phyloP scores from a whole-genome alignment of 2,329 filamentous ascomycete genomes.

The Aspergillus tubingensis region DNA sequence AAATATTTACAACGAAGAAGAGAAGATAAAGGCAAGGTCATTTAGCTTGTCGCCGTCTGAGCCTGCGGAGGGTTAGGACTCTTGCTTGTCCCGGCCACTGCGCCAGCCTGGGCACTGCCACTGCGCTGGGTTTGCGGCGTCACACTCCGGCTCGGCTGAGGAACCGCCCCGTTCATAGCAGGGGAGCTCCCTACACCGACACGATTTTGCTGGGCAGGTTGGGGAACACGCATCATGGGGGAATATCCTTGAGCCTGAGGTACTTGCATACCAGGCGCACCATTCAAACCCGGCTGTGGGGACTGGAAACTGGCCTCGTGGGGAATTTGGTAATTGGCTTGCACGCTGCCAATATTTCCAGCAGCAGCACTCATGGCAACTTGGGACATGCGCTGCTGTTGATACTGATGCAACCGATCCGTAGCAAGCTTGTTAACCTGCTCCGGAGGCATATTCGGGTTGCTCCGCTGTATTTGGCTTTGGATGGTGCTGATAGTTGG shows the following conservation, averaged over 20 bases:
- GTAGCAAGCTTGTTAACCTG: slow-evolving; percentile 57
- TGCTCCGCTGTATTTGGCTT: slow-evolving; percentile 53
- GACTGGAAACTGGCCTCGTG: slow-evolving; percentile 42
- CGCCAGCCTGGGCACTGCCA: slow-evolving; percentile 44
- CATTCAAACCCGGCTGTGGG: slow-evolving; percentile 38
- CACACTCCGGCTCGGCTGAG: slow-evolving; percentile 46
- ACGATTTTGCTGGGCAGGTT: slow-evolving; percentile 46
- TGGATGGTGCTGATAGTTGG: slow-evolving; percentile 57
- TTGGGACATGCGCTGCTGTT: slow-evolving; percentile 53
- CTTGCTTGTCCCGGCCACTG: slow-evolving; percentile 40
- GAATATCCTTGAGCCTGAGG: slow-evolving; percentile 54
- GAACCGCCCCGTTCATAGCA: slow-evolving; percentile 47
- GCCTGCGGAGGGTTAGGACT: slow-evolving; percentile 46
- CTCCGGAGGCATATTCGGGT: slow-evolving; percentile 55
- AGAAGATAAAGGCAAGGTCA: slow-evolving; percentile 4
- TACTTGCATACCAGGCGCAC: slow-evolving; percentile 43
- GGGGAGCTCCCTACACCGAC: slow-evolving; percentile 43
- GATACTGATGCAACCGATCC: slow-evolving; percentile 51
- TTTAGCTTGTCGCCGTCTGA: slow-evolving; percentile 42
- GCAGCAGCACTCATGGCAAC: slow-evolving; percentile 55
- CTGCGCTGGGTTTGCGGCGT: slow-evolving; percentile 51
- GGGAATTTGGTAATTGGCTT: slow-evolving; percentile 43
- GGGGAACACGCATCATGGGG: slow-evolving; percentile 56
- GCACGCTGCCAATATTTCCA: slow-evolving; percentile 46
- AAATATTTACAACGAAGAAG: slow-evolving; percentile 38